Base-by-base conservation (phyloP, 805 yeast genomes). In the Kuraishia hungarica region DNA sequence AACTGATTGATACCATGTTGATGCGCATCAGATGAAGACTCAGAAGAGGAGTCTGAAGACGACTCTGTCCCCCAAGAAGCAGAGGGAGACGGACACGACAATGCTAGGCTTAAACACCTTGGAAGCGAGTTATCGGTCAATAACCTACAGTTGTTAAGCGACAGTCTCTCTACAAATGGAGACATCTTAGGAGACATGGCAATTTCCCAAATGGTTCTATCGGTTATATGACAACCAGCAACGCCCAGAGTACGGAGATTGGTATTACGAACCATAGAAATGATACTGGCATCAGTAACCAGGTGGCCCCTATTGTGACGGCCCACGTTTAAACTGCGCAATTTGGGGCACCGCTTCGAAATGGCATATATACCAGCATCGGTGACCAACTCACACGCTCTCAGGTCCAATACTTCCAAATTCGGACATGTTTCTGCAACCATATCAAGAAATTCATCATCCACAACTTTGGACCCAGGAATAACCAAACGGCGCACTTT, bases 141-240 rank as follows among this genome's bases (percentile, higher is more conserved):
- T 23, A 67, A 63, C 29, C 76, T 72, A 66, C 97, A 91, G 62
- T 84, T 82, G 67, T 91, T 91, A 53, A 91, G 66, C 7, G 96
- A 86, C 21, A 91, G 71, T 53, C 97, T 74, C 61, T 81, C 82
- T 2, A 92, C 62, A 4, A 71, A 62, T 1, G 65, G 62, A 22
- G 83, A 83, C 55, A 74, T 66, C 5, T 71, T 71, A 26, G 81
- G 70, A 53, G 74, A 66, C 19, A 78, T 67, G 0, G 91, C 90
- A 39, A 92, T 69, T 62, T 87, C 92, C 96, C 96, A 89, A 17
- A 92, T 72, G 3, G 88, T 76, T 49, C 82, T 76, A 70, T 92
- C 97, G 7, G 88, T 81, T 20, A 92, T 78, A 50, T 80, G 75
- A 67, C 97, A 89, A 6, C 98, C 98, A 0, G 97, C 97, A 21